Evolutionary conservation across 208 protist genomes (phyloP), one percentile per base, ranked within the genome.

Genomic region (Trypanosomatidae sp.): DNA sequence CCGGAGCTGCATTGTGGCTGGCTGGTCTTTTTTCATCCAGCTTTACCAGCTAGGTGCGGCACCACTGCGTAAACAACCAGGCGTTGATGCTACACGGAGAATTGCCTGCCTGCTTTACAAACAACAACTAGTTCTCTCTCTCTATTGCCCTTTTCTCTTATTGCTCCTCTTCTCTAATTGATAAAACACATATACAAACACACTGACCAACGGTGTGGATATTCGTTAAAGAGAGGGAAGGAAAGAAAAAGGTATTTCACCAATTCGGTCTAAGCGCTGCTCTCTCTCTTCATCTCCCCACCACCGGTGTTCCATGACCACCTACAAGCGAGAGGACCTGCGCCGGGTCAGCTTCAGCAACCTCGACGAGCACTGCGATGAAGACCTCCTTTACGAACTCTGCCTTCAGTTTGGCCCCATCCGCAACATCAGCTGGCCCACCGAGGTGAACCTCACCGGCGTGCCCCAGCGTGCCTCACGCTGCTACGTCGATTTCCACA

Each of bases 331-430:
- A 15, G 89, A 96, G 69, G 91, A 96, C 62, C 83, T 93, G 41
- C 80, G 84, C 3, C 89, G 88, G 7, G 91, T 96, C 0, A 80
- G 81, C 66, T 90, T 96, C 52, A 82, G 71, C 50, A 88, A 95
- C 66, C 66, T 96, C 1, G 86, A 91, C 5, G 88, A 94, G 53
- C 88, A 93, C 68, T 94, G 88, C 62, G 82, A 93, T 66, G 90
- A 95, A 73, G 81, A 79, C 46, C 71, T 95, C 30, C 74, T 96
- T 5, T 82, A 96, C 74, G 92, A 96, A 74, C 83, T 96, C n/a
- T 92, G 88, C 55, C 68, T 81, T n/a, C 90, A 96, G 81, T 96
- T 96, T 69, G 92, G 92, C 1, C 84, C 82, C 49, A 76, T 96
- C 19, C 74, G 71, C 17, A 86, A 82, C 71, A 92, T 96, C 59